phyloP scores from a whole-genome alignment of 2,329 filamentous ascomycete genomes.

The Trichoderma koningii region DNA sequence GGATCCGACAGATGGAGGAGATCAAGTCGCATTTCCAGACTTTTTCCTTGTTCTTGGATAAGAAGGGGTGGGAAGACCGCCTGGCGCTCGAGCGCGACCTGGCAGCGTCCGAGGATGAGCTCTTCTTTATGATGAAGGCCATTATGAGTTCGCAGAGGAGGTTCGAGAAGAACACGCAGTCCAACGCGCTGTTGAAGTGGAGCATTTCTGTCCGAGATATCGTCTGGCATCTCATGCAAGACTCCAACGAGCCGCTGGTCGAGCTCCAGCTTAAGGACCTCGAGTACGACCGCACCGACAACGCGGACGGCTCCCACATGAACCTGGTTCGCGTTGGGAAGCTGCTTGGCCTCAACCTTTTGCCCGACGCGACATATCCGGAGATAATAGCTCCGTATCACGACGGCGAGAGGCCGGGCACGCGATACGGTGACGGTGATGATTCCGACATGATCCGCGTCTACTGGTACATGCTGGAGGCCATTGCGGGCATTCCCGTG shows the following conservation, averaged over 20 bases:
- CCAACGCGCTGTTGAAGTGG: constrained; percentile 82
- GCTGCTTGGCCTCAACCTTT: constrained; percentile 84
- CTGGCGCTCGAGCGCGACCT: constrained; percentile 87
- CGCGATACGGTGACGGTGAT: constrained; percentile 42
- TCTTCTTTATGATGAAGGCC: constrained; percentile 99
- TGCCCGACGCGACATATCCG: constrained; percentile 89
- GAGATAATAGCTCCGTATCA: constrained; percentile 92
- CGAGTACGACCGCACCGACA: constrained; percentile 92
- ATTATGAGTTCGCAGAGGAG: constrained; percentile 95
- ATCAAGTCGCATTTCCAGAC: constrained; percentile 97
- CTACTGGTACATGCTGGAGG: constrained; percentile 97
- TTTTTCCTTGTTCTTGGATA: constrained; percentile 82
- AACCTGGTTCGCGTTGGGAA: constrained; percentile 88
- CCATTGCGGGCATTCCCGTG: constrained; percentile 94
- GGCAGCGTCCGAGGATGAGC: constrained; percentile 86
- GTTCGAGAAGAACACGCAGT: constrained; percentile 69
- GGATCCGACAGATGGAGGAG: constrained; percentile 90
- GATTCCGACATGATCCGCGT: constrained; percentile 83
- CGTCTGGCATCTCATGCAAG: constrained; percentile 93
- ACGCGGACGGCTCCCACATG: constrained; percentile 93
- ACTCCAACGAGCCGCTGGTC: constrained; percentile 82
- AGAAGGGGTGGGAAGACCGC: constrained; percentile 87
- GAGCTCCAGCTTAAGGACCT: constrained; percentile 92
- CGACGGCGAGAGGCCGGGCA: constrained; percentile 61
- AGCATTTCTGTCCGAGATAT: constrained; percentile 93